A percentile compares a stretch with the other conserved stretches of the same genome.
These are phyloP conservation scores for Camelina sativa DNA, from an alignment of 345 rosid species.

Conservation along the genomic window DNA sequence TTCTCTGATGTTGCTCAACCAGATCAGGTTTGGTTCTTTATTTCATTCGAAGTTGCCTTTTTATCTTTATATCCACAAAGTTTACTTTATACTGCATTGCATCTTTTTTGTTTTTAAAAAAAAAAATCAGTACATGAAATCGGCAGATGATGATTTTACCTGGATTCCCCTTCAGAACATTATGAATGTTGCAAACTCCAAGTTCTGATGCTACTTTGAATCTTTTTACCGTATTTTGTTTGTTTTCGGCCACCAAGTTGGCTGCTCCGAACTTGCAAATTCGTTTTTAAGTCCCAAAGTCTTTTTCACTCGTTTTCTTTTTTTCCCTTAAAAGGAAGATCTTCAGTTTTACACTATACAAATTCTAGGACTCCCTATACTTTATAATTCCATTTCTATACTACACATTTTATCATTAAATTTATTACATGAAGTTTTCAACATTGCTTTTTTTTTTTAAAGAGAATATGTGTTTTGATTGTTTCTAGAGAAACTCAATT, in stretches of 20 bases:
- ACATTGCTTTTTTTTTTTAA: not conserved
- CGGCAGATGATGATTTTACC: slow-evolving; percentile 38
- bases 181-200: slow-evolving; percentile 61
- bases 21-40: slow-evolving; percentile 74
- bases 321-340: not conserved
- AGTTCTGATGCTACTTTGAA: slow-evolving; percentile 58
- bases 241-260: not conserved
- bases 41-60: not conserved
- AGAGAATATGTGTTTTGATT: too few relatives aligned
- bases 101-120: not conserved
- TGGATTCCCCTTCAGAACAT: slow-evolving; percentile 45
- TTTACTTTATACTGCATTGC: not conserved
- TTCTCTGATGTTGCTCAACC: slow-evolving; percentile 99
- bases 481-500: too few relatives aligned
- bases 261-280: not conserved
- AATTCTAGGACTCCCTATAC: not conserved
- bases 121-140: not conserved
- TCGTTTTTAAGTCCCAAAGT: not conserved
- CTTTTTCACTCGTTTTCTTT: not conserved
- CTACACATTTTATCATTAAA: too few relatives aligned
- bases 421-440: not conserved
- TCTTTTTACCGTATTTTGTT: not conserved
- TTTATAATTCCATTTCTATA: too few relatives aligned
- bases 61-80: not conserved
- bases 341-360: not conserved